Percentiles rank a stretch among this genome's conserved stretches.
Evolutionary conservation across 768 basidiomycete genomes (phyloP).

Genomic region (Tulasnella sp.): DNA sequence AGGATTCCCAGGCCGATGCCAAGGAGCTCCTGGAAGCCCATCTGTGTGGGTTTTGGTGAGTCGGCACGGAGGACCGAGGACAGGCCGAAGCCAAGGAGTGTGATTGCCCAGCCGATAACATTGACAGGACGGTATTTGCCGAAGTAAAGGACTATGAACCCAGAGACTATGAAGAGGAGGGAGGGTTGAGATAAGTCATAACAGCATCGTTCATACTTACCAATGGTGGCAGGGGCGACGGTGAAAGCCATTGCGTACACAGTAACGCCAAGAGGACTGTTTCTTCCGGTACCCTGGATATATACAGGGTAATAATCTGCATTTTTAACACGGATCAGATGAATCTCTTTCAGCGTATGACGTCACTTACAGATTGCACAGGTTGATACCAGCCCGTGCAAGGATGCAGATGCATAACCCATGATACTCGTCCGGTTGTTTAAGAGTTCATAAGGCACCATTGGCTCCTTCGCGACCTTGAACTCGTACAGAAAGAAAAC

Average conservation of each 20-base stretch:
- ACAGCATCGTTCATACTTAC: background rate
- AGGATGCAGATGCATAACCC: conserved; percentile 22
- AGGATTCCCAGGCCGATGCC: conserved; percentile 7
- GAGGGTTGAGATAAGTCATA: background rate
- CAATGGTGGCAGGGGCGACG: conserved; percentile 21
- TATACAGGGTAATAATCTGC: conserved; percentile 22
- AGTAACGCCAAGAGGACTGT: conserved; percentile 11
- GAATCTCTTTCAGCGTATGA: too few relatives aligned
- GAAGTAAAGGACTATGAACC: conserved; percentile 25
- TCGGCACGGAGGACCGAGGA: conserved; percentile 19
- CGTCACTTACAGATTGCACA: conserved; percentile 17
- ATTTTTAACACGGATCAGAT: background rate
- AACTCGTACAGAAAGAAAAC: conserved; percentile 34
- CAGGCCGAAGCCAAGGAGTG: conserved; percentile 30
- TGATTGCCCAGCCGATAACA: conserved; percentile 30
- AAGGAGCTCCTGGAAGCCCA: conserved; percentile 12
- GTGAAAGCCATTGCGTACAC: conserved; percentile 14
- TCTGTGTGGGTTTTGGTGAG: conserved; percentile 1
- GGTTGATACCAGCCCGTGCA: conserved; percentile 19
- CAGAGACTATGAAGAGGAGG: background rate
- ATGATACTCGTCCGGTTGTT: conserved; percentile 24
- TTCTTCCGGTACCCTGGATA: conserved; percentile 21
- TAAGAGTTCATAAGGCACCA: conserved; percentile 28
- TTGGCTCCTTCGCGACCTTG: conserved; percentile 26
- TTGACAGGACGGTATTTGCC: conserved; percentile 33